These are phyloP conservation scores for Rhinocladiella similis DNA, from an alignment of 2,329 filamentous ascomycete genomes.

Conservation along the genomic window DNA sequence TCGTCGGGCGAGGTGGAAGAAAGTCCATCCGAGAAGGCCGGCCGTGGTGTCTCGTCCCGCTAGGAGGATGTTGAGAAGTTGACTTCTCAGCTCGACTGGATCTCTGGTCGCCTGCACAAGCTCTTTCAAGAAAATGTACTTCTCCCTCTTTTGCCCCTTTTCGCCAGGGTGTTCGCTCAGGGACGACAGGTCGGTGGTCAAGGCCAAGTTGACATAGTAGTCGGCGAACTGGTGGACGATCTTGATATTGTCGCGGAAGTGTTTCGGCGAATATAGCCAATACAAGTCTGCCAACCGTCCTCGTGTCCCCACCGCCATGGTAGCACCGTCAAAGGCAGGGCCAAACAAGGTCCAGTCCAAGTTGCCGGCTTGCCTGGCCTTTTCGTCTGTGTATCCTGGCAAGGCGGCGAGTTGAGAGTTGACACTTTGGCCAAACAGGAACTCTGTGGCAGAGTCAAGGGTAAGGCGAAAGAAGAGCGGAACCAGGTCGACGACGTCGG, in stretches of 20 bases:
- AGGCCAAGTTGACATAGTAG: slow-evolving; percentile 48
- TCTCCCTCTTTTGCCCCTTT: slow-evolving; percentile 31
- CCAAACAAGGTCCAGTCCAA: slow-evolving; percentile 51
- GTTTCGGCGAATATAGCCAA: slow-evolving; percentile 40
- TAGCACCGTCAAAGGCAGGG: slow-evolving; percentile 36
- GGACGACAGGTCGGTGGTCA: slow-evolving; percentile 17
- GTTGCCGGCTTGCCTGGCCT: slow-evolving; percentile 68
- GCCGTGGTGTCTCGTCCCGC: slow-evolving; percentile 58
- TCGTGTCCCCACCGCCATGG: slow-evolving; percentile 32
- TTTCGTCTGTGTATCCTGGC: slow-evolving; percentile 54
- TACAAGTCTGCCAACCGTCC: slow-evolving; percentile 37
- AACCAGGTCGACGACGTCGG: slow-evolving; percentile 54
- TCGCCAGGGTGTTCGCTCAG: slow-evolving; percentile 34
- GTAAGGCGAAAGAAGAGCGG: slow-evolving; percentile 52
- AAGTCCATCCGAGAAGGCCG: slow-evolving; percentile 45
- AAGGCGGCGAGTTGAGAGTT: slow-evolving; percentile 49
- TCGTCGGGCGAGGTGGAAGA: slow-evolving; percentile 49
- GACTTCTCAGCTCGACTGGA: slow-evolving; percentile 42
- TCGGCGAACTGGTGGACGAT: slow-evolving; percentile 51
- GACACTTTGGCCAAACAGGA: slow-evolving; percentile 76
- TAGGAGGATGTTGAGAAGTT: slow-evolving; percentile 53
- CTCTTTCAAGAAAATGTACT: slow-evolving; percentile 53
- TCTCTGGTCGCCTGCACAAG: slow-evolving; percentile 49
- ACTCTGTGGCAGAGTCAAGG: slow-evolving; percentile 87
- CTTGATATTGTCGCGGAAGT: slow-evolving; percentile 41